These are phyloP conservation scores for Annulohypoxylon moriforme DNA, from an alignment of 495 filamentous ascomycete genomes.

Conservation along the genomic window DNA sequence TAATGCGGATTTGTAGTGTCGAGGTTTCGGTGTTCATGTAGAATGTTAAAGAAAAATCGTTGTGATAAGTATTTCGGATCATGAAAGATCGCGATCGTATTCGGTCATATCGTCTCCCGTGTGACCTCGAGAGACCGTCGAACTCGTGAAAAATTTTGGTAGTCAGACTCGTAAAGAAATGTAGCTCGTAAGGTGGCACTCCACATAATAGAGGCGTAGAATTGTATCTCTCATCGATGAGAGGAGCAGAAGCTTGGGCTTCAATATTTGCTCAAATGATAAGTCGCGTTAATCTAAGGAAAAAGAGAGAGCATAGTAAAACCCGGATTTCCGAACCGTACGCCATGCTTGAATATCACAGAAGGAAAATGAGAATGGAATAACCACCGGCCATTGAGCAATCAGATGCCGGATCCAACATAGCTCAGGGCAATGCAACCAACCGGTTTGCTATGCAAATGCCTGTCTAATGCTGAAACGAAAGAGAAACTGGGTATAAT, in stretches of 20 bases:
- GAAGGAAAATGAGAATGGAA: conserved; percentile 19
- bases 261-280: conserved; percentile 5
- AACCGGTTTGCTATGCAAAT: conserved; percentile 45
- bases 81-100: conserved; percentile 37
- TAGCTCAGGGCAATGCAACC: conserved; percentile 46
- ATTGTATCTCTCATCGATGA: conserved; percentile 9
- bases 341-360: conserved; percentile 45
- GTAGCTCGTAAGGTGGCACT: conserved; percentile 24
- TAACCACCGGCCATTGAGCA: conserved; percentile 27
- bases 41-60: conserved; percentile 30
- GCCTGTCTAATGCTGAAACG: conserved; percentile 48
- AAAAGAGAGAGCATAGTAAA: conserved; percentile 21
- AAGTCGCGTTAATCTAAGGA: conserved; percentile 14
- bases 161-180: conserved; percentile 32
- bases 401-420: conserved; percentile 47
- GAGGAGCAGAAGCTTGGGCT: conserved; percentile 23
- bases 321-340: conserved; percentile 28
- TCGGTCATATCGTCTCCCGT: conserved; percentile 30
- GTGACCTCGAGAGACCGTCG: conserved; percentile 30
- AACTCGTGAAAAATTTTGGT: conserved; percentile 34
- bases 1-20: not conserved
- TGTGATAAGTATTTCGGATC: conserved; percentile 30
- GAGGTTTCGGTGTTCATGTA: conserved; percentile 17
- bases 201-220: conserved; percentile 8
- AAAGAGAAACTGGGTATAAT: conserved; percentile 42